Base-by-base conservation (phyloP, 345 rosid genomes). In the Corchorus capsularis region DNA sequence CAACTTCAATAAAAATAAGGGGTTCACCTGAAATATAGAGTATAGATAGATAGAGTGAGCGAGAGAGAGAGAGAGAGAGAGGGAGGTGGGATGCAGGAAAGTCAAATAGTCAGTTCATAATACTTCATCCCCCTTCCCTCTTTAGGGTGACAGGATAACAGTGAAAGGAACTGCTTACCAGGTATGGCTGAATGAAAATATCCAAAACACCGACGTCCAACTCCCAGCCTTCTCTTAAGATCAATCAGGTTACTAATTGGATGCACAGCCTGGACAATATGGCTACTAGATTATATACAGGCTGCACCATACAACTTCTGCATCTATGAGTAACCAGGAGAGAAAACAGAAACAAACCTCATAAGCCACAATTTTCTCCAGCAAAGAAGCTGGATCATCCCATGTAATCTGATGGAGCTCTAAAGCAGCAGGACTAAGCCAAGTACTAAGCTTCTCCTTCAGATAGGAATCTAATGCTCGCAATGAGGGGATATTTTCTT, bases 1-100 rank as follows among this genome's bases (percentile, higher is more conserved):
- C 98, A 86, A 96, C 99, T 87, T 96, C 99, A 53, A 93, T 93
- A 83, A 93, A 96, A 77, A 96, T 93, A 80, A 96, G 99, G 22
- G 99, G 99, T 19, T 96, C 98, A 62, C 98, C 99, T 93, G 81
- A 69, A 79, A 82, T 16, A 78, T 49, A 17, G 6, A 16, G 9
- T 10, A 3, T 46, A 59, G 55, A 52, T n/a, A 15, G 14, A 20
- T 2, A 46, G 47, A 32, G 59, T 27, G n/a, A 61, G 61, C 49
- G 1, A 0, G 9, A 1, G n/a, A 22, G 16, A 75, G 61, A 64
- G 17, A 22, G 53, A 6, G 19, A 19, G 2, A 3, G 34, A 4
- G 11, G 12, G 8, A 57, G 22, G 10, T 39, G 15, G 34, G n/a
- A 64, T 63, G 39, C 46, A 20, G 22, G 55, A 50, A 22, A 27